Percentiles rank a stretch among this genome's conserved stretches.
Evolutionary conservation across 805 yeast genomes (phyloP).

Genomic region (Candida vaughaniae): DNA sequence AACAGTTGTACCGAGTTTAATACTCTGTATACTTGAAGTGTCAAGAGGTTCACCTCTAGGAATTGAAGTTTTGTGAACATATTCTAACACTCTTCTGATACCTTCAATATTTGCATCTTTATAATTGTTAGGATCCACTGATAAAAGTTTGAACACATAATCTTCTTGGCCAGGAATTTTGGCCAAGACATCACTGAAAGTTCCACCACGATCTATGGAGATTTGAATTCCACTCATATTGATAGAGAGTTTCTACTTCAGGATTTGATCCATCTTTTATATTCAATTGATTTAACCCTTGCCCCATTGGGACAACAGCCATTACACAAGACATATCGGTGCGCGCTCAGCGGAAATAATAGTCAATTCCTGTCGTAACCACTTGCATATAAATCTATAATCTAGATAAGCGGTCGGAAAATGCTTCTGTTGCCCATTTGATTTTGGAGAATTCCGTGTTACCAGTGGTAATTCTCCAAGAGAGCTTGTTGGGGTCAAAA

Average conservation of each 20-base stretch:
- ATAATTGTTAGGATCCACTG: slow-evolving; percentile 20
- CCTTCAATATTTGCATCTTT: slow-evolving; percentile 21
- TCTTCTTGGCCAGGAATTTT: slow-evolving; percentile 51
- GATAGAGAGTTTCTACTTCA: not conserved
- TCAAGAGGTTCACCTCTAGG: slow-evolving; percentile 21
- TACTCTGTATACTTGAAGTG: slow-evolving; percentile 14
- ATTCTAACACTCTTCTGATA: slow-evolving; percentile 18
- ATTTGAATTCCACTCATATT: slow-evolving; percentile 8
- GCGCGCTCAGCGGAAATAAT: too few species aligned
- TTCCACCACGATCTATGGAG: slow-evolving; percentile 27
- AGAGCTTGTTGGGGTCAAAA: slow-evolving; percentile 11
- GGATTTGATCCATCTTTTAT: not conserved
- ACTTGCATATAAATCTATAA: too few species aligned
- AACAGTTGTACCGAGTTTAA: slow-evolving; percentile 31
- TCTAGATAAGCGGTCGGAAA: not conserved
- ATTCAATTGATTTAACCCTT: not conserved
- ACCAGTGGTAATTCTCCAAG: slow-evolving; percentile 11
- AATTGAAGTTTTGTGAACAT: slow-evolving; percentile 17
- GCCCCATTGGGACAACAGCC: not conserved
- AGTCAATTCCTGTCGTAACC: too few species aligned
- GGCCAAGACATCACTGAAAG: slow-evolving; percentile 33
- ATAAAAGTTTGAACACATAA: slow-evolving; percentile 45
- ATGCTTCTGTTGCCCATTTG: slow-evolving; percentile 7
- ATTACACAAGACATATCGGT: too few species aligned
- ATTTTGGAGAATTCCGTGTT: slow-evolving; percentile 10